Base-by-base conservation (phyloP, 2,329 filamentous ascomycete genomes). In the Didymella arachidicola region DNA sequence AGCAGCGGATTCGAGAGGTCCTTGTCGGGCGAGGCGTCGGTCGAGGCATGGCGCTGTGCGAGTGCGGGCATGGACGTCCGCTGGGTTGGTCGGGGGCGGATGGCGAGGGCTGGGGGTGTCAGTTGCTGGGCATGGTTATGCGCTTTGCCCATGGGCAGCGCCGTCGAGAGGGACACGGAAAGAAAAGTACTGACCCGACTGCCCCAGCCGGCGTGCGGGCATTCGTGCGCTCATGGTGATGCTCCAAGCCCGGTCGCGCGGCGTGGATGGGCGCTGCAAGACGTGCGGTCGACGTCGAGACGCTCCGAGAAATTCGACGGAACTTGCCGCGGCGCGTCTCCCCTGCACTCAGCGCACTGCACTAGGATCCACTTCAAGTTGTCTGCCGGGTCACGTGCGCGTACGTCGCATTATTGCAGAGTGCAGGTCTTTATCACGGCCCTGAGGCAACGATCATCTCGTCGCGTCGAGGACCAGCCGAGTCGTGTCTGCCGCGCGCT, bases 161-260 rank as follows among this genome's bases (percentile, higher is more conserved):
- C 18, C 10, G 27, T 7, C 27, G 27, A 29, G 27, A n/a, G n/a
- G n/a, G n/a, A n/a, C n/a, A n/a, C n/a, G n/a, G 27, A 29, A 36
- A 29, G 4, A 6, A 22, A n/a, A 34, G 25, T 39, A 58, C 82
- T 57, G 82, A 91, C 89, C 86, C 74, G 83, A 81, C 71, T 81
- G 80, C 55, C 84, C 80, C 68, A 89, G 79, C 79, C 84, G 85
- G 80, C 86, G 80, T 69, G 86, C 81, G 67, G 88, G 86, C 72
- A 87, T 79, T 76, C 84, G 84, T 69, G 89, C 77, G 79, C 82
- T 90, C 89, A 92, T 92, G 72, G 64, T 53, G 71, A 70, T 69
- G 68, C 60, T 63, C 57, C 52, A 46, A 53, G 44, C 56, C 53
- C 72, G 67, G 70, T 69, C 64, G 64, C 64, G 62, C 53, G 60